Evolutionary conservation across 345 rosid genomes (phyloP).

Genomic region (Linum usitatissimum): DNA sequence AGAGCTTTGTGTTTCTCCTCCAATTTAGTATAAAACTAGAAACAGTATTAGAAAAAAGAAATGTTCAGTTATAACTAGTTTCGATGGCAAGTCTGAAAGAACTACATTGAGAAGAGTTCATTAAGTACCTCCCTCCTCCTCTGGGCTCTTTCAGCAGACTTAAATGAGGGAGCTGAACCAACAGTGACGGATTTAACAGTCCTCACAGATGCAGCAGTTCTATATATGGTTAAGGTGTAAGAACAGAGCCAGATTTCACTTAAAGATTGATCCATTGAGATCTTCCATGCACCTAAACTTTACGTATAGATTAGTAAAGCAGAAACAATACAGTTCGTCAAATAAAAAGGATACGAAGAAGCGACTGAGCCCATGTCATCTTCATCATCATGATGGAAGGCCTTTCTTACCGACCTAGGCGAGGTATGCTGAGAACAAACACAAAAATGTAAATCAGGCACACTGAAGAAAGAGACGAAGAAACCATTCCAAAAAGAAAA

Average conservation of each 20-base stretch:
- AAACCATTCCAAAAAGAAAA: conserved; percentile 1
- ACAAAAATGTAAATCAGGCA: conserved; percentile 6
- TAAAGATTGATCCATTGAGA: background rate
- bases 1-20: conserved; percentile 73
- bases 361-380: conserved; percentile 72
- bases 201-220: conserved; percentile 59
- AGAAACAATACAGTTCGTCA: background rate
- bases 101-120: conserved; percentile 3
- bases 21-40: conserved; percentile 68
- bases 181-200: conserved; percentile 57
- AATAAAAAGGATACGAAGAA: conserved; percentile 76
- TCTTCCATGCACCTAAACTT: background rate
- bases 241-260: conserved; percentile 1
- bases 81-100: conserved; percentile 2
- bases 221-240: conserved; percentile 48
- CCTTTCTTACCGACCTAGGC: conserved; percentile 41
- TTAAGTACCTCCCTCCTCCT: conserved; percentile 73
- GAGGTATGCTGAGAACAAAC: conserved; percentile 39
- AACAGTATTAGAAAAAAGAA: conserved; percentile 11
- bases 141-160: conserved; percentile 65
- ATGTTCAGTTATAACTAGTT: conserved; percentile 10
- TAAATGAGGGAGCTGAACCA: conserved; percentile 87
- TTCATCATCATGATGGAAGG: conserved; percentile 46
- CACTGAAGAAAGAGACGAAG: background rate
- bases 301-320: background rate